phyloP scores from a whole-genome alignment of 2,329 filamentous ascomycete genomes.

The Claviceps quebecensis region DNA sequence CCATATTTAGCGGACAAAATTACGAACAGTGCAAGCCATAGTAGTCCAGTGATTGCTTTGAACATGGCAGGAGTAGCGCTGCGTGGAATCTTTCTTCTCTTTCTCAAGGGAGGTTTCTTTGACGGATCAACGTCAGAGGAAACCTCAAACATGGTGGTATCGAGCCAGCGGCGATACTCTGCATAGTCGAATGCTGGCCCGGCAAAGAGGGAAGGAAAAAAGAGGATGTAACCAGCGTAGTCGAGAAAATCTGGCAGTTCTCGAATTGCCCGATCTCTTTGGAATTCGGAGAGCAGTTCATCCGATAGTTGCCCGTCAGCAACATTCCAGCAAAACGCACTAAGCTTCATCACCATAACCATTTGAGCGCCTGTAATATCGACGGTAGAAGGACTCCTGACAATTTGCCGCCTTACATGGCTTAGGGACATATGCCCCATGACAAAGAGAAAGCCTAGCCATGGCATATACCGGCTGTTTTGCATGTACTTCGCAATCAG shows the following conservation, averaged over 20 bases:
- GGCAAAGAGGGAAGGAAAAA: slow-evolving; percentile 82
- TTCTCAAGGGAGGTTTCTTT: slow-evolving; percentile 73
- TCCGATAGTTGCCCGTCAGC: slow-evolving; percentile 76
- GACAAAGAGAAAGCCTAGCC: slow-evolving; percentile 83
- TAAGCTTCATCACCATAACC: slow-evolving; percentile 96
- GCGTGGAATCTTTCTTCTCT: slow-evolving; percentile 82
- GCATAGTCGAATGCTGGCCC: slow-evolving; percentile 91
- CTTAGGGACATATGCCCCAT: slow-evolving; percentile 93
- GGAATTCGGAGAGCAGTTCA: slow-evolving; percentile 68
- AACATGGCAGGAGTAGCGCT: slow-evolving; percentile 72
- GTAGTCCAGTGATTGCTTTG: slow-evolving; percentile 59
- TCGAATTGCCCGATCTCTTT: slow-evolving; percentile 66
- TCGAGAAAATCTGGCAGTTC: slow-evolving; percentile 65
- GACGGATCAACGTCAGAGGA: slow-evolving; percentile 68
- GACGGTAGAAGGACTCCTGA: slow-evolving; percentile 49
- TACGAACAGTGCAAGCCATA: slow-evolving; percentile 71
- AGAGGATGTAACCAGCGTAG: slow-evolving; percentile 81
- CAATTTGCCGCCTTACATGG: slow-evolving; percentile 69
- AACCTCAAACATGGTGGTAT: slow-evolving; percentile 86
- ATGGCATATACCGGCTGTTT: slow-evolving; percentile 83
- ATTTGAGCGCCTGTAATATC: slow-evolving; percentile 96
- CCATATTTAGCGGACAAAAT: slow-evolving; percentile 56
- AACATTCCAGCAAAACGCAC: slow-evolving; percentile 94
- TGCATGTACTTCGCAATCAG: slow-evolving; percentile 69
- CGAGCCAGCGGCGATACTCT: slow-evolving; percentile 85